Percentiles rank a stretch among this genome's conserved stretches.
phyloP scores from a whole-genome alignment of 2,329 filamentous ascomycete genomes.

The Delphinella strobiligena region DNA sequence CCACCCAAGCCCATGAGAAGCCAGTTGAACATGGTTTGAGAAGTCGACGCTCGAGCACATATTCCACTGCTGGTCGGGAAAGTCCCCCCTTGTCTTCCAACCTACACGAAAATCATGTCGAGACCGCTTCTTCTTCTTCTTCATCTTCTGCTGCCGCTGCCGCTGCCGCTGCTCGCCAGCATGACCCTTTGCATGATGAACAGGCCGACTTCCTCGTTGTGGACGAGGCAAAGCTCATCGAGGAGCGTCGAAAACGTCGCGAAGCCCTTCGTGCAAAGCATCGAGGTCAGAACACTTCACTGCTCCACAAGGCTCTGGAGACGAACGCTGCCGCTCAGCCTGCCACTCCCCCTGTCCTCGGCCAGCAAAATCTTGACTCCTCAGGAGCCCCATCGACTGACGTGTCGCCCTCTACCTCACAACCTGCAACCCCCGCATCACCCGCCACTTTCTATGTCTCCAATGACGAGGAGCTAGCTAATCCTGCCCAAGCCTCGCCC shows the following conservation, averaged over 20 bases:
- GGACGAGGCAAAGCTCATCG: slow-evolving; percentile 72
- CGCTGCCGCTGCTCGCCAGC: too few species aligned
- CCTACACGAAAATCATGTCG: not conserved
- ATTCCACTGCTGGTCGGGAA: slow-evolving; percentile 1
- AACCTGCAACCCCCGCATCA: slow-evolving; percentile 30
- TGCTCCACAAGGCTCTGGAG: slow-evolving; percentile 10
- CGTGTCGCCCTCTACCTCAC: slow-evolving; percentile 34
- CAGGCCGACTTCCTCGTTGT: slow-evolving; percentile 29
- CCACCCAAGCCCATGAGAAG: slow-evolving; percentile 3
- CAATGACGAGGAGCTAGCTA: slow-evolving; percentile 28
- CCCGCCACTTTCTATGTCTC: slow-evolving; percentile 27
- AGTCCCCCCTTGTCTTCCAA: slow-evolving; percentile 7
- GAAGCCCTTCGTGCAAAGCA: slow-evolving; percentile 80
- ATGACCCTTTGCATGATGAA: slow-evolving; percentile 39
- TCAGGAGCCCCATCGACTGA: slow-evolving; percentile 2
- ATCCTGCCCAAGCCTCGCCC: slow-evolving; percentile 18
- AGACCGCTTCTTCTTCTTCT: not conserved
- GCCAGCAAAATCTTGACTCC: too few species aligned
- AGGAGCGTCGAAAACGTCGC: slow-evolving; percentile 70
- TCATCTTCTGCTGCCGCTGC: too few species aligned
- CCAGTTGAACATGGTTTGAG: slow-evolving; percentile 2
- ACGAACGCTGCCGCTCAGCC: slow-evolving; percentile 1
- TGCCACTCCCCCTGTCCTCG: too few species aligned
- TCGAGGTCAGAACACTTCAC: slow-evolving; percentile 39
- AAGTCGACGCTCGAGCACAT: not conserved